Evolutionary conservation across 495 filamentous ascomycete species (phyloP), one percentile per base, ranked within the genome.

Genomic region (Podospora bellae-mahoneyi): DNA sequence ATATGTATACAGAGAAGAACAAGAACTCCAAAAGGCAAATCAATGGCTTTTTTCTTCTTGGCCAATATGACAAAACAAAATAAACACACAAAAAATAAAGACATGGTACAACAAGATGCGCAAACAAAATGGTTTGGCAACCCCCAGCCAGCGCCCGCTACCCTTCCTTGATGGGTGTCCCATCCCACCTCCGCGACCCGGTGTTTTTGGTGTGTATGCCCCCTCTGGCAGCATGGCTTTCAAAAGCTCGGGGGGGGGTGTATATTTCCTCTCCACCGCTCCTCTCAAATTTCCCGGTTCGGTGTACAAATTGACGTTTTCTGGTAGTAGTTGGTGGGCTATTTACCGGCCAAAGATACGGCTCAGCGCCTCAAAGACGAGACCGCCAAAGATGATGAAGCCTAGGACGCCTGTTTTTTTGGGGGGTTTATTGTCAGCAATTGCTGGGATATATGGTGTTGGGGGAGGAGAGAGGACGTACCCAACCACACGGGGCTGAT

Each of bases 351-450:
- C 84, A 76, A 97, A 91, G 72, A 99, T 82, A 67, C 91, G 86
- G 39, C 83, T 82, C 68, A 98, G 66, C 59, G 95, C 78, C 76
- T 97, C 93, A 76, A 97, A 92, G 62, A 93, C 71, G 28, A 96
- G 79, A 53, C 93, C 93, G 66, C 93, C 93, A 76, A 92, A 91
- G 66, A 97, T 83, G 65, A 94, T 85, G 79, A 97, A 97, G 20
- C 80, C 89, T 65, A 97, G 85, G 53, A 96, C 60, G 28, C 83
- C 93, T 97, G 66, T 26, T n/a, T 19, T 28, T 54, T 20, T 20
- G 20, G 23, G 19, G 20, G 59, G 15, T 23, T 23, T n/a, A 57
- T 5, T 16, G 26, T 19, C 16, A 54, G n/a, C 39, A 48, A 48
- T 48, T 9, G 39, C 39, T 16, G 0, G 64, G 5, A 27, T 44